phyloP scores from a whole-genome alignment of 768 basidiomycete species.

The Candolleomyces eurysporus region DNA sequence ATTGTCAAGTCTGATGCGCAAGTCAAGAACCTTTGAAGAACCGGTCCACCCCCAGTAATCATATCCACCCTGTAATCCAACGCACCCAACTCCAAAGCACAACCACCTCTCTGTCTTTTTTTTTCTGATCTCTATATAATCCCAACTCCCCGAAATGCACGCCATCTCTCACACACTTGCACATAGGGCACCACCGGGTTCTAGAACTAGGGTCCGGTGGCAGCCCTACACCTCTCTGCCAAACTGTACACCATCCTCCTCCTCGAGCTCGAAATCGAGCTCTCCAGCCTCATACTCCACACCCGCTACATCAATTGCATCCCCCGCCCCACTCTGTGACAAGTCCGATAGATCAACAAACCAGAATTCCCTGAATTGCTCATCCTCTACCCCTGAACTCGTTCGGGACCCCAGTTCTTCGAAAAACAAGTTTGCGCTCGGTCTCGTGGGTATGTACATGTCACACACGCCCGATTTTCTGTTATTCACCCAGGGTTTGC shows the following conservation, averaged over 20 bases:
- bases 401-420: constrained; percentile 28
- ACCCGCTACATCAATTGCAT: constrained; percentile 53
- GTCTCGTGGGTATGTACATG: constrained; percentile 63
- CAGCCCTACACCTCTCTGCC: constrained; percentile 66
- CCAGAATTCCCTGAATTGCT: not conserved
- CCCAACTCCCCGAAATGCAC: constrained; percentile 37
- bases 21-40: constrained; percentile 5
- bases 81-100: constrained; percentile 5
- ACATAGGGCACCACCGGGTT: constrained; percentile 68
- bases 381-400: constrained; percentile 28
- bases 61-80: constrained; percentile 31
- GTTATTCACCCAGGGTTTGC: constrained; percentile 7
- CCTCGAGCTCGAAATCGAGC: constrained; percentile 37
- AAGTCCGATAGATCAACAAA: constrained; percentile 9
- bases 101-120: constrained; percentile 2
- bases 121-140: not conserved
- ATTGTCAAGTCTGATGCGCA: constrained; percentile 6
- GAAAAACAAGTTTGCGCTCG: constrained; percentile 66
- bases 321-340: constrained; percentile 39
- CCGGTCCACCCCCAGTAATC: not conserved
- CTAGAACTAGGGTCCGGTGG: constrained; percentile 74
- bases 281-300: constrained; percentile 49
- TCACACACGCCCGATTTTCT: not conserved
- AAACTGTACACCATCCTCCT: constrained; percentile 28
- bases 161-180: constrained; percentile 50